phyloP scores from a whole-genome alignment of 306 rosid species.

The Canavalia ensiformis region DNA sequence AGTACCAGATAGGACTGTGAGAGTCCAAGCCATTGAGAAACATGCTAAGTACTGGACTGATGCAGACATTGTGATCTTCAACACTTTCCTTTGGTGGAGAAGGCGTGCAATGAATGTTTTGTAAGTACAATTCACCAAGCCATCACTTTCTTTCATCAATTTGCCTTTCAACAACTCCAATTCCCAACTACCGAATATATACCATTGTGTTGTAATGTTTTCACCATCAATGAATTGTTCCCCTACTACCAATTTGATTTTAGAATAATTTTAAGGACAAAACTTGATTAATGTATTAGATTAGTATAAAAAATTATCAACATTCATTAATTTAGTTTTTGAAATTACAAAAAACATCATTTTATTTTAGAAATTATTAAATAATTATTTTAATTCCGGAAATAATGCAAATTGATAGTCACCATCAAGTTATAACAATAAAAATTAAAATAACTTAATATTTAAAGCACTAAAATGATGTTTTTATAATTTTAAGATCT shows the following conservation, averaged over 20 bases:
- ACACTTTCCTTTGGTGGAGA: constrained; percentile 91
- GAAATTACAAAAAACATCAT: no score
- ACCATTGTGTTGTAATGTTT: not conserved
- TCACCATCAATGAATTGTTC: not conserved
- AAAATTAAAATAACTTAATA: no score
- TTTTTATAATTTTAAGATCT: no score
- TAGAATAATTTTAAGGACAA: not conserved
- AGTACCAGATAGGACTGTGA: constrained; percentile 65
- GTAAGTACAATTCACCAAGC: constrained; percentile 49
- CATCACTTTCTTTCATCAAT: constrained; percentile 19
- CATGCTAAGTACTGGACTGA: constrained; percentile 83
- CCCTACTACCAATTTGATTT: not conserved
- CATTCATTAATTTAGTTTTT: no score
- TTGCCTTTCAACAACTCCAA: not conserved
- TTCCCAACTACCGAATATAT: constrained; percentile 22
- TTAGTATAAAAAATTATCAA: no score
- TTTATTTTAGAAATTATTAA: no score
- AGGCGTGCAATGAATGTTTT: constrained; percentile 66
- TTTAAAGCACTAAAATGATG: no score
- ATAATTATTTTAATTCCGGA: no score
- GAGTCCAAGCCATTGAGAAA: constrained; percentile 77
- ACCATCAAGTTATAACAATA: no score
- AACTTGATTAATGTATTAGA: no score
- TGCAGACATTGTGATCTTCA: constrained; percentile 72
- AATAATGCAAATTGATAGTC: no score